Conservation (phyloP, 495 filamentous ascomycete species). For the Oleoguttula mirabilis region DNA sequence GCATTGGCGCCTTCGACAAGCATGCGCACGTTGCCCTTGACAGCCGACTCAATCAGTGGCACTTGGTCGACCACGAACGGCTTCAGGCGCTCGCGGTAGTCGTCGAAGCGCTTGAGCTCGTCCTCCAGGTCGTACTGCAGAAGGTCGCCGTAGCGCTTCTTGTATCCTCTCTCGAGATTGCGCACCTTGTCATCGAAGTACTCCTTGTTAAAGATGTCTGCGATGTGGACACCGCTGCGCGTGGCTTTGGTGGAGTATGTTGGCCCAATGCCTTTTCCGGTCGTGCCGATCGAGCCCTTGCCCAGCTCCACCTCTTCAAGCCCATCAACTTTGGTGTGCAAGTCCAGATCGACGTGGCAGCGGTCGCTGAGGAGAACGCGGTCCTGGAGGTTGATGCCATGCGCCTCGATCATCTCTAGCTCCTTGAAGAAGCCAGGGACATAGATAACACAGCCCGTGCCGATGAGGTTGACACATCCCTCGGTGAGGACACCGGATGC, state of each 20-base stretch:
- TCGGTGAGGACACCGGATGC: slow-evolving; percentile 56
- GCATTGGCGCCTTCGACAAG: slow-evolving; percentile 85
- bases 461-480: slow-evolving; percentile 68
- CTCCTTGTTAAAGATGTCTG: slow-evolving; percentile 62
- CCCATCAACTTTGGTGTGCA: slow-evolving; percentile 72
- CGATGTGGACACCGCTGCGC: slow-evolving; percentile 59
- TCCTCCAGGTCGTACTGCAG: slow-evolving; percentile 66
- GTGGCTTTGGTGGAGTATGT: slow-evolving; percentile 73
- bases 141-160: slow-evolving; percentile 62
- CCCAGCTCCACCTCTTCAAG: slow-evolving; percentile 69
- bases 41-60: slow-evolving; percentile 42
- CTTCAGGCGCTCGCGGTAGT: slow-evolving; percentile 54
- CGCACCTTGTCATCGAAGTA: slow-evolving; percentile 64
- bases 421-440: slow-evolving; percentile 82
- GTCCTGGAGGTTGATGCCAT: slow-evolving; percentile 55
- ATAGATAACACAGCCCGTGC: slow-evolving; percentile 75
- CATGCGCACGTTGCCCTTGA: slow-evolving; percentile 50
- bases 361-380: slow-evolving; percentile 73
- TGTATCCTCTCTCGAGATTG: slow-evolving; percentile 50
- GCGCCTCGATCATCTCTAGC: slow-evolving; percentile 53
- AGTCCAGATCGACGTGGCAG: slow-evolving; percentile 71
- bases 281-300: slow-evolving; percentile 43
- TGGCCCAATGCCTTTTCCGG: slow-evolving; percentile 39
- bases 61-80: slow-evolving; percentile 60
- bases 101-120: slow-evolving; percentile 60